phyloP scores from a whole-genome alignment of 202 grass and related monocot genomes.

The Musa balbisiana region DNA sequence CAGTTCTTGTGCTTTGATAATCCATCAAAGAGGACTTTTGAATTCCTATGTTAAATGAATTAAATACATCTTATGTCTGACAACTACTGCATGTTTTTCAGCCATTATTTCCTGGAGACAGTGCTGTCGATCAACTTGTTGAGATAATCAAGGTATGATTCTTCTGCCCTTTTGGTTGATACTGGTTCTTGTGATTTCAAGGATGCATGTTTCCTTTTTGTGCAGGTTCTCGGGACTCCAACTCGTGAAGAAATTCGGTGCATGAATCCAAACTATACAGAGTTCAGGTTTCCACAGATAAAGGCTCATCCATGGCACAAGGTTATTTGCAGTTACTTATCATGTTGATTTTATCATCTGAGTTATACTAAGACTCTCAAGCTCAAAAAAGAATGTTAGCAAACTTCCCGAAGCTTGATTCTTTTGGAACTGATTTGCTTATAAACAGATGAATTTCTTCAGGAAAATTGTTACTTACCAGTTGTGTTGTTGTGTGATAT shows the following conservation, averaged over 20 bases:
- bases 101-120: slow-evolving; percentile 25
- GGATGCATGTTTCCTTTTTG: neutral
- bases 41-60: neutral
- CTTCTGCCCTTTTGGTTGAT: neutral
- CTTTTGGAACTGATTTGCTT: no score
- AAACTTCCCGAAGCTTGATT: no score
- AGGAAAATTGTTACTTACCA: no score
- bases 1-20: neutral
- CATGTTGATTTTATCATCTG: neutral
- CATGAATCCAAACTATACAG: slow-evolving; percentile 24
- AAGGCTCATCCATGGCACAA: slow-evolving; percentile 26
- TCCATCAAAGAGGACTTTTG: neutral
- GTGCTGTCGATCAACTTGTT: slow-evolving; percentile 23
- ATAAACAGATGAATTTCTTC: no score
- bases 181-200: neutral
- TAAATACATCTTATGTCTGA: neutral
- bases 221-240: slow-evolving; percentile 23
- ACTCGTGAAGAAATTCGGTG: slow-evolving; percentile 23
- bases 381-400: no score
- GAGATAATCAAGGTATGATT: slow-evolving; percentile 18
- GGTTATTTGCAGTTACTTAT: neutral
- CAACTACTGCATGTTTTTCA: neutral
- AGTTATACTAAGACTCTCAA: no score
- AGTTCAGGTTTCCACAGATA: slow-evolving; percentile 26
- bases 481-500: no score